Evolutionary conservation across 495 filamentous ascomycete genomes (phyloP), one percentile per base, ranked within the genome.

Genomic region (Talaromyces proteolyticus): DNA sequence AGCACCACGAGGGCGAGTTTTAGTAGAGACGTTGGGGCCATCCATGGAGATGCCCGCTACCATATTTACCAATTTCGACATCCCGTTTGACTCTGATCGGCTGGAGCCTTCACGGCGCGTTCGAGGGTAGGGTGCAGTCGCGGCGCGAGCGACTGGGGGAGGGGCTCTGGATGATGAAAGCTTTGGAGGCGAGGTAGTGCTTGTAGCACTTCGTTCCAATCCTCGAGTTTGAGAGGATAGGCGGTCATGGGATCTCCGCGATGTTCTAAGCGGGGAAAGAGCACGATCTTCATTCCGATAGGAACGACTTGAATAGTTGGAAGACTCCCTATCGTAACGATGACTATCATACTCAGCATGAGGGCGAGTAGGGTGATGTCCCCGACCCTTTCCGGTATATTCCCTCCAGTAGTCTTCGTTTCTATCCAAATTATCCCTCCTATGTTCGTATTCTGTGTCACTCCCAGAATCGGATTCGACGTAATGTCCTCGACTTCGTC

Each of bases 41-140:
- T 55, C 29, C 26, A 67, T 58, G 29, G 25, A 1, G 53, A 48
- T 4, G 58, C 64, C 60, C 61, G 42, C 53, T 49, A 26, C 55
- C 56, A 25, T 49, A 42, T 40, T 67, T 57, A 14, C 57, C 6
- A 61, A 26, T 10, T 60, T 57, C 12, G 58, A 54, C 47, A 56
- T 57, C 18, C 48, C 45, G n/a, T 61, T 54, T 38, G 64, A 64
- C 42, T 68, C 60, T 6, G 70, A 67, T 20, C 66, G 65, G 65
- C 59, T 2, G 63, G 60, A 18, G 48, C 53, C 18, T 55, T 52
- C 41, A 22, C 42, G 50, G 14, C 39, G 49, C 18, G 20, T 37
- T 22, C 34, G 34, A 25, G 47, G 47, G 19, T 49, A 40, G 14
- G 47, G 47, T 26, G 37, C 47, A 19, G 47, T 49, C n/a, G 47